These are phyloP conservation scores for Castanea sativa DNA, from an alignment of 306 rosid species.

Conservation along the genomic window DNA sequence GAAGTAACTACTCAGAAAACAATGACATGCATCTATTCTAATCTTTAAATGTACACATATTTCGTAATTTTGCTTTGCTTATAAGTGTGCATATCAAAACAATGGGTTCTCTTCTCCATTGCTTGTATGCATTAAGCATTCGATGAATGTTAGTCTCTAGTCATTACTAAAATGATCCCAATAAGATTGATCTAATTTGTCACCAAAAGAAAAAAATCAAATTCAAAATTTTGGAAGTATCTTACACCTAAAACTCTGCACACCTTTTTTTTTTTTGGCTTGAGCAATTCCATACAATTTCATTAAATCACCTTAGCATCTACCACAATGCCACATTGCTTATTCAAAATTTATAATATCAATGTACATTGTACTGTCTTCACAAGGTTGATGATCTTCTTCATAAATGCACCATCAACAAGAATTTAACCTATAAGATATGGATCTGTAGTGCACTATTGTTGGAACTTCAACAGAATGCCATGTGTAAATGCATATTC, in stretches of 20 bases:
- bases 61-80: neutral
- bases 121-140: too few relatives aligned
- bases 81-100: neutral
- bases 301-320: neutral
- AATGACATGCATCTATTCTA: neutral
- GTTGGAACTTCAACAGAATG: too few relatives aligned
- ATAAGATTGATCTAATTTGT: neutral
- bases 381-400: neutral
- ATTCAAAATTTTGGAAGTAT: neutral
- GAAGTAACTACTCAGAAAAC: neutral
- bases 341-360: neutral
- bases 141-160: too few relatives aligned
- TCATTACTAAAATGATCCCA: neutral
- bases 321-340: neutral
- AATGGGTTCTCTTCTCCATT: neutral
- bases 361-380: neutral
- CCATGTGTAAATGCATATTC: neutral
- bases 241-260: neutral
- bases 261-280: too few relatives aligned
- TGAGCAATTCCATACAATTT: neutral
- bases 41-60: neutral
- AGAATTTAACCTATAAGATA: neutral
- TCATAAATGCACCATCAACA: neutral
- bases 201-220: too few relatives aligned
- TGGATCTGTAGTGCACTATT: neutral